Percentiles rank a stretch among this genome's conserved stretches.
These are phyloP conservation scores for Datisca glomerata DNA, from an alignment of 306 rosid species.

Conservation along the genomic window DNA sequence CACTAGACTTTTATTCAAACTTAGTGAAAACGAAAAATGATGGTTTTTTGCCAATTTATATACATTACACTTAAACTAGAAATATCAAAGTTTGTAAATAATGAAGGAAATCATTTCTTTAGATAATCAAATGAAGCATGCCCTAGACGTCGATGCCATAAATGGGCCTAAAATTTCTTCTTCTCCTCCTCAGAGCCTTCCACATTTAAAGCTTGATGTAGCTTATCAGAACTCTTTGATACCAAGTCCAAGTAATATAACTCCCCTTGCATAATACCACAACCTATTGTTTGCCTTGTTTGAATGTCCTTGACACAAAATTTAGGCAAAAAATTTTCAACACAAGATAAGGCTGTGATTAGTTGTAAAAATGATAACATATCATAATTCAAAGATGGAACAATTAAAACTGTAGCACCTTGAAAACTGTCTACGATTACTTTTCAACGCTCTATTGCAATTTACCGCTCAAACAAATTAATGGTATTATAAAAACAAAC, in stretches of 20 bases:
- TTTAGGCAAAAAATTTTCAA: no score
- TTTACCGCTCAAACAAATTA: no score
- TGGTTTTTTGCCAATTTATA: not conserved
- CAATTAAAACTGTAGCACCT: no score
- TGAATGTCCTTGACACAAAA: no score
- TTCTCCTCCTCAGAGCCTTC: not conserved
- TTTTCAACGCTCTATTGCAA: no score
- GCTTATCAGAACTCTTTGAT: not conserved
- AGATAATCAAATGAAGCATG: constrained; percentile 3
- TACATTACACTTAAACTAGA: not conserved
- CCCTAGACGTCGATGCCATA: constrained; percentile 5
- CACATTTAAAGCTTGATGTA: constrained; percentile 1
- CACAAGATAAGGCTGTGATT: no score
- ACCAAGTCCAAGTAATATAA: not conserved
- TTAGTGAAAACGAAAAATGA: not conserved
- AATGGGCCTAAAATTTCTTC: not conserved
- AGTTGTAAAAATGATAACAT: no score
- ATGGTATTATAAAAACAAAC: no score
- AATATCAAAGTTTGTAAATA: not conserved
- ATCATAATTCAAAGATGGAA: no score
- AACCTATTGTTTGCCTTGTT: no score
- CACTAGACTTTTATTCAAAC: not conserved
- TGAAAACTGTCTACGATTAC: no score
- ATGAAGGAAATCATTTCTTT: not conserved
- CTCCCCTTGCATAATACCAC: not conserved